A percentile compares a stretch with the other conserved stretches of the same genome.
Evolutionary conservation across 2,329 filamentous ascomycete genomes (phyloP).

Genomic region (Botrytis sinoallii): DNA sequence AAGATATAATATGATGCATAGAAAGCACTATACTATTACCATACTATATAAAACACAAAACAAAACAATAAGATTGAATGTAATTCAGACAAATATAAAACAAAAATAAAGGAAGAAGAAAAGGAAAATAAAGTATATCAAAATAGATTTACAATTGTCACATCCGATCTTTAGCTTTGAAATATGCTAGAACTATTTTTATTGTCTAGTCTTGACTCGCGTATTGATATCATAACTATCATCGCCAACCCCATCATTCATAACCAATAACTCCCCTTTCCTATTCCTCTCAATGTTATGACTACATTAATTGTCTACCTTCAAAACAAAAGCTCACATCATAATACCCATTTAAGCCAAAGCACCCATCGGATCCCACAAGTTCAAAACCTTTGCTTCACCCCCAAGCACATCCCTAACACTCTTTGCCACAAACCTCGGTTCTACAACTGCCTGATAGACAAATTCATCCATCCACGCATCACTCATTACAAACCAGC

Average conservation of each 20-base stretch:
- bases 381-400: conserved; percentile 66
- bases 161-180: background rate
- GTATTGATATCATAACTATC: background rate
- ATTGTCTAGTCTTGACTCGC: background rate
- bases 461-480: conserved; percentile 76
- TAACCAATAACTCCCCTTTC: background rate
- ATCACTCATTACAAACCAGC: conserved; percentile 89
- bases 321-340: background rate
- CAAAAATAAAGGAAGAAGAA: too few species aligned
- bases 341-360: conserved; percentile 49
- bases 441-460: conserved; percentile 83
- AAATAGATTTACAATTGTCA: background rate
- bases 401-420: conserved; percentile 68
- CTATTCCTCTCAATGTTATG: background rate
- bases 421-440: conserved; percentile 61
- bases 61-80: too few species aligned
- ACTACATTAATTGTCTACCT: background rate
- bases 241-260: background rate
- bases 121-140: background rate
- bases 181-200: background rate
- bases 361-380: conserved; percentile 80
- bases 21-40: too few species aligned
- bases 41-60: too few species aligned
- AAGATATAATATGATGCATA: too few species aligned
- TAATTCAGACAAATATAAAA: too few species aligned